Conservation (phyloP, 441 rosid genomes). For the Eutrema salsugineum region DNA sequence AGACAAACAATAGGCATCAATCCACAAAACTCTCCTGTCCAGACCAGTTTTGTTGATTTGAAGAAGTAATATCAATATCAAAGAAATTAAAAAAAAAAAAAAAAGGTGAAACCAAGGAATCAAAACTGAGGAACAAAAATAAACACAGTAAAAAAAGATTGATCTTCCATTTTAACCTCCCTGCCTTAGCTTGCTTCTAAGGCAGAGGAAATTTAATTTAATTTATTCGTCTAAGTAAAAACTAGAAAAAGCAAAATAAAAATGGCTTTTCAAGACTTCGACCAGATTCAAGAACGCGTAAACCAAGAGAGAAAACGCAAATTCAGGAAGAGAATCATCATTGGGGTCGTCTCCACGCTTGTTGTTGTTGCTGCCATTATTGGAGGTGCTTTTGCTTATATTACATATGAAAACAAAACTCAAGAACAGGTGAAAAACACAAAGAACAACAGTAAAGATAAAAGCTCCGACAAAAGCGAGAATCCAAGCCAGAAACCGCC, state of each 20-base stretch:
- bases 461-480: neutral
- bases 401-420: constrained; percentile 21
- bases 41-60: neutral
- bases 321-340: constrained; percentile 38
- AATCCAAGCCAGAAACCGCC: constrained; percentile 24
- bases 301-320: constrained; percentile 53
- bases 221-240: constrained; percentile 29
- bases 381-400: constrained; percentile 36
- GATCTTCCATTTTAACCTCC: constrained; percentile 30
- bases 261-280: constrained; percentile 89
- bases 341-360: constrained; percentile 36
- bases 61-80: neutral
- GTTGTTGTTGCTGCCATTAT: constrained; percentile 35
- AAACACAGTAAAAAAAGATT: neutral
- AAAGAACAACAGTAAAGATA: neutral
- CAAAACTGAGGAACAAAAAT: neutral
- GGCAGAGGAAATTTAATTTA: constrained; percentile 49
- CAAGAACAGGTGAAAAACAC: constrained; percentile 17
- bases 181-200: constrained; percentile 59
- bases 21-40: constrained; percentile 21
- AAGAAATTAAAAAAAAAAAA: constrained; percentile 6
- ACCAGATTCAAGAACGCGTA: constrained; percentile 60
- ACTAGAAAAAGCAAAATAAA: neutral
- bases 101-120: constrained; percentile 4
- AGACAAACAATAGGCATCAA: constrained; percentile 15